Conservation (phyloP, 768 basidiomycete species). For the Gyrodon lividus region DNA sequence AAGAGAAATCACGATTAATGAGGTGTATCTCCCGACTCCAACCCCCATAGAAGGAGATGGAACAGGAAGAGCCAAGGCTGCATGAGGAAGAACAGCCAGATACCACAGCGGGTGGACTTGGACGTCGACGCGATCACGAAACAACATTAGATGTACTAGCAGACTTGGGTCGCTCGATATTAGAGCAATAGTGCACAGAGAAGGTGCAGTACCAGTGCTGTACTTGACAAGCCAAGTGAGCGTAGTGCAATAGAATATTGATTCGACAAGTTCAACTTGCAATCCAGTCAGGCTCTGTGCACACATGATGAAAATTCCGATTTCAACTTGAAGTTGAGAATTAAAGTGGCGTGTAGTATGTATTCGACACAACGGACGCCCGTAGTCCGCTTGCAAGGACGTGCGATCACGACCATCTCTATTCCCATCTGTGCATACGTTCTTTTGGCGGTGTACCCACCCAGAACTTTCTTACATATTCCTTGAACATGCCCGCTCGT, state of each 20-base stretch:
- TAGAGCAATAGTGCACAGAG: neutral
- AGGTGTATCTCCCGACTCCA: slow-evolving; percentile 2
- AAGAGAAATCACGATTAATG: slow-evolving; percentile 14
- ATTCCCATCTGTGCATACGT: neutral
- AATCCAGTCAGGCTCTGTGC: too few relatives aligned
- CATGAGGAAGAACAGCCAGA: neutral
- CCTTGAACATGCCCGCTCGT: slow-evolving; percentile 29
- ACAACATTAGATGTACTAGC: neutral
- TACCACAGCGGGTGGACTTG: neutral
- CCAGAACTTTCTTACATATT: neutral
- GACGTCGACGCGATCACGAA: neutral
- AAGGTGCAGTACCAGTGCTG: neutral
- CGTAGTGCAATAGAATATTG: neutral
- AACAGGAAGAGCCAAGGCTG: slow-evolving; percentile 6
- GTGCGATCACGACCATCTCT: too few relatives aligned
- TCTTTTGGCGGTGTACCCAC: neutral
- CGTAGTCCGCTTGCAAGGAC: too few relatives aligned
- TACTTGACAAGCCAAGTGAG: too few relatives aligned
- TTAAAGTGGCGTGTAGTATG: too few relatives aligned
- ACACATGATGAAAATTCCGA: too few relatives aligned
- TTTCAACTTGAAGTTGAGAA: too few relatives aligned
- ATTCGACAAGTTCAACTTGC: neutral
- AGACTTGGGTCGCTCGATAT: too few relatives aligned
- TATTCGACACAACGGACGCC: too few relatives aligned
- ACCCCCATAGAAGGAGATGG: neutral